Evolutionary conservation across 116 monocot species (phyloP), one percentile per base, ranked within the genome.

Genomic region (Dioscorea cayenensis): DNA sequence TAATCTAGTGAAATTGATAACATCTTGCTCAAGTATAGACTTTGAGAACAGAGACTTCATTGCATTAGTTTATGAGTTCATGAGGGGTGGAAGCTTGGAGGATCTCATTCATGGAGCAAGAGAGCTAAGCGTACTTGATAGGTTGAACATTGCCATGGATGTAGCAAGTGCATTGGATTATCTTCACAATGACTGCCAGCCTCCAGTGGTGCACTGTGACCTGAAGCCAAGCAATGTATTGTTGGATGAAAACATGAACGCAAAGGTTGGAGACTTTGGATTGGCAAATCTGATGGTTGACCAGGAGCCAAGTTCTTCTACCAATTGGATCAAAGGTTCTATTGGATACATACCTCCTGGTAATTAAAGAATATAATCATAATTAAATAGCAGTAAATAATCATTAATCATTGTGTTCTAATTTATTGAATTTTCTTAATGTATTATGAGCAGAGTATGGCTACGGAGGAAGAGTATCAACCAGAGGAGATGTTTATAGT

Each of bases 341-440:
- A 81, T 76, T 12, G 81, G 81, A 43, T 81, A 81, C 63, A 81
- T 81, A 68, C 81, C 81, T 20, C 76, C 81, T 20, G 81, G 81
- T 81, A 71, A 29, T 29, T 3, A 29, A 29, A 29, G 29, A 29
- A 29, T 29, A 29, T 3, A 29, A 2, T 29, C 29, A 29, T 29
- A 29, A 29, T 29, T 3, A n/a, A n/a, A n/a, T n/a, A n/a, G n/a
- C n/a, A n/a, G n/a, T n/a, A n/a, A n/a, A n/a, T n/a, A n/a, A n/a
- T n/a, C n/a, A n/a, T n/a, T n/a, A n/a, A n/a, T 29, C 29, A 29
- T 29, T 29, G 3, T 3, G 29, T 29, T 29, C 29, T 29, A 29
- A 29, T 2, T 3, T 2, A 29, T 29, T 29, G 29, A 29, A 29
- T 29, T 29, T 29, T 29, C 29, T 2, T 29, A 2, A 29, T 29